Conservation (phyloP, 176 grass and related monocot genomes). For the Puya raimondii region DNA sequence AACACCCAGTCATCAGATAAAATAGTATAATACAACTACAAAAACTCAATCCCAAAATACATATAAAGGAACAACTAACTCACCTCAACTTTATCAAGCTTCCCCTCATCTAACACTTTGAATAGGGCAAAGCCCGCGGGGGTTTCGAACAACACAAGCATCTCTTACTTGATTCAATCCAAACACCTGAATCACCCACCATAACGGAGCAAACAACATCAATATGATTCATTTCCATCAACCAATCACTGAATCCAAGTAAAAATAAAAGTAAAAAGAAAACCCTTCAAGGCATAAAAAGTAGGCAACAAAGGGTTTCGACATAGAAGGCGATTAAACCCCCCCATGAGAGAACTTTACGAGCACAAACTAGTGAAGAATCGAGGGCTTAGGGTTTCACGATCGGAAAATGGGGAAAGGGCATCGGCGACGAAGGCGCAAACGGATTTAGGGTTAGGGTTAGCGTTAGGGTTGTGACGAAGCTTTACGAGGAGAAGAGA, state of each 20-base stretch:
- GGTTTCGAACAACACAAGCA: slow-evolving; percentile 83
- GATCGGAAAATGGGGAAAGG: background rate
- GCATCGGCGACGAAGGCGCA: too few relatives aligned
- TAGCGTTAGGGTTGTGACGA: background rate
- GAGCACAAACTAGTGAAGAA: background rate
- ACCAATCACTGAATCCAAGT: too few relatives aligned
- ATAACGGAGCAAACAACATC: too few relatives aligned
- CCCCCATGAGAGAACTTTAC: background rate
- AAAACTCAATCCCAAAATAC: background rate
- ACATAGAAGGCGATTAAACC: background rate
- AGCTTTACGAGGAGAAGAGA: background rate
- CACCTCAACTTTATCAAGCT: slow-evolving; percentile 73
- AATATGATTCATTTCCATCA: too few relatives aligned
- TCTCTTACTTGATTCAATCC: slow-evolving; percentile 12
- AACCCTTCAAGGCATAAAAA: too few relatives aligned
- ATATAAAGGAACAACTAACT: background rate
- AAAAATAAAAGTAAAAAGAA: too few relatives aligned
- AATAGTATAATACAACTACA: background rate
- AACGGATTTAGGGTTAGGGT: background rate
- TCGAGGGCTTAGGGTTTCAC: background rate
- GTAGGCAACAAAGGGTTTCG: background rate
- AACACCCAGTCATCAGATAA: background rate
- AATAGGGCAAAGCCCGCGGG: slow-evolving; percentile 90
- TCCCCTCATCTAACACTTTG: slow-evolving; percentile 88
- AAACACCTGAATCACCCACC: background rate